Percentiles rank a stretch among this genome's conserved stretches.
Conservation (phyloP, 805 yeast species). For the Saturnispora galanensis region DNA sequence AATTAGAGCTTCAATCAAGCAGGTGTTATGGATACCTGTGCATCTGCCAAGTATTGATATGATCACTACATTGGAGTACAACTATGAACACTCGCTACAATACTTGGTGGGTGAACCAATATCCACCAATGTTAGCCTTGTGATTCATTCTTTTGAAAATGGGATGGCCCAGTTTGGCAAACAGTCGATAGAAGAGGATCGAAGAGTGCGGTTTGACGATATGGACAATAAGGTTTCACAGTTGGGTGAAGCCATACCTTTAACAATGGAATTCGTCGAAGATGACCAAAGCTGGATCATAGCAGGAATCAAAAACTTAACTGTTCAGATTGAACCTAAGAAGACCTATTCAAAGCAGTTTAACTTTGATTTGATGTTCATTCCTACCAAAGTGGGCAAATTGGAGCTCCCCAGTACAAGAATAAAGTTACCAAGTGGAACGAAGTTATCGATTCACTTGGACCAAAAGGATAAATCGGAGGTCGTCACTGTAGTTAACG, state of each 20-base stretch:
- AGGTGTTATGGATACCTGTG: conserved; percentile 38
- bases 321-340: conserved; percentile 23
- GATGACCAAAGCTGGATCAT: conserved; percentile 64
- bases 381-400: conserved; percentile 74
- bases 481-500: conserved; percentile 62
- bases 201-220: conserved; percentile 22
- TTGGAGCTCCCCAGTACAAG: conserved; percentile 55
- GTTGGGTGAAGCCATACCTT: conserved; percentile 9
- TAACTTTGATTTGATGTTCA: conserved; percentile 36
- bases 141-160: conserved; percentile 15
- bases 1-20: conserved; percentile 5
- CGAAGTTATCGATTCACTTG: conserved; percentile 41
- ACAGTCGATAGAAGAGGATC: conserved; percentile 15
- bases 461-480: conserved; percentile 63
- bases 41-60: conserved; percentile 52
- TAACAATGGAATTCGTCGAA: conserved; percentile 21
- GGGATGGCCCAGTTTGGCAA: neutral
- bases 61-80: conserved; percentile 47
- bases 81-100: conserved; percentile 31
- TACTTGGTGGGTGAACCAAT: conserved; percentile 59
- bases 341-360: conserved; percentile 10
- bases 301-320: conserved; percentile 56
- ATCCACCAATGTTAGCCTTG: conserved; percentile 32
- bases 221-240: conserved; percentile 8
- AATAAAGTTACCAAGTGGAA: conserved; percentile 28